Evolutionary conservation across 2,329 filamentous ascomycete genomes (phyloP), one percentile per base, ranked within the genome.

Genomic region (Neobulgaria alba): DNA sequence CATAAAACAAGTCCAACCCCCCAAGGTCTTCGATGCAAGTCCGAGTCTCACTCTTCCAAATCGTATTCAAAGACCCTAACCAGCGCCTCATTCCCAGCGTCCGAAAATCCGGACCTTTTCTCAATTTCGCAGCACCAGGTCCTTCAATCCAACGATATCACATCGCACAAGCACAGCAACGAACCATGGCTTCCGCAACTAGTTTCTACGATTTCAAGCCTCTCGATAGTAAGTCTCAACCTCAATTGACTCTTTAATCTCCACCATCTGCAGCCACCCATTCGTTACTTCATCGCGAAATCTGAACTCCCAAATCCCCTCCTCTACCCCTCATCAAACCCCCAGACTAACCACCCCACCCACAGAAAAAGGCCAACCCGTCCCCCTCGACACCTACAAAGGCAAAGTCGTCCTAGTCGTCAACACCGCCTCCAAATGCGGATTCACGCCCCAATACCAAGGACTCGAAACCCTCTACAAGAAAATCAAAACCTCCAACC

Each of bases 401-500:
- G 85, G 83, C 74, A 96, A 96, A 67, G 90, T 96, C 54, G 78
- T 96, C 56, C 82, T 98, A 46, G 73, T 95, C 57, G 88, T 98
- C 68, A 98, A 98, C 78, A 95, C 90, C 1, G 92, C 92, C 54
- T 94, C 86, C 63, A 95, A 96, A 72, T 98, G 92, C 72, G 90
- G 92, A 63, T 96, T 96, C 77, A 96, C 92, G 2, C 88, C 88
- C 10, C 92, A 98, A 67, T 95, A 92, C 67, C 80, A 77, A 49
- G 86, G 85, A 21, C 84, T 98, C 38, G 89, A 98, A 70, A 82
- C 77, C 59, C 77, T 98, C 50, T 95, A 94, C 77, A 85, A 94
- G 64, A 66, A 71, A 43, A 57, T 95, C 60, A 78, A 77, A 55
- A 70, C 32, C 15, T 10, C 29, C 8, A 40, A 50, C 35, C 44